Percentiles rank a stretch among this genome's conserved stretches.
These are phyloP conservation scores for Pseudoperonospora humuli DNA, from an alignment of 352 stramenopile genomes.

Conservation along the genomic window DNA sequence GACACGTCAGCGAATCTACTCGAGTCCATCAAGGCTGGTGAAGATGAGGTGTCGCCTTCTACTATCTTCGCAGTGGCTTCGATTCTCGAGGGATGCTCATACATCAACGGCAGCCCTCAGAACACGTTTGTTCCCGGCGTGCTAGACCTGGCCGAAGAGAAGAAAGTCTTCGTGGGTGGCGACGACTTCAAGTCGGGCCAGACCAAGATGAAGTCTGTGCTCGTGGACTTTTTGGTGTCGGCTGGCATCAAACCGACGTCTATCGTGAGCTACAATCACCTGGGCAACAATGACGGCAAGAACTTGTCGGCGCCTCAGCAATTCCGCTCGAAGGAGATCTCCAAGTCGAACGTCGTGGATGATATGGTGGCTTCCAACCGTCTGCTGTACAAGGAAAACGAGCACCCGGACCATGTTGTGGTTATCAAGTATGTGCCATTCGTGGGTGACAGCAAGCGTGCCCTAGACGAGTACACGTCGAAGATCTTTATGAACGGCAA, in stretches of 20 bases:
- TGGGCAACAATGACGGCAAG: conserved; percentile 99
- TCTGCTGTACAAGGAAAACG: conserved; percentile 96
- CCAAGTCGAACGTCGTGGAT: conserved; percentile 98
- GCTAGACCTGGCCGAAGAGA: conserved; percentile 90
- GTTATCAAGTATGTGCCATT: conserved; percentile 99
- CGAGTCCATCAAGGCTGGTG: conserved; percentile 91
- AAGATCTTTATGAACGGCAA: conserved; percentile 99
- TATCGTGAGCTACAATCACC: conserved; percentile 99
- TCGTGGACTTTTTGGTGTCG: conserved; percentile 99
- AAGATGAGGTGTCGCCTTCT: conserved; percentile 94
- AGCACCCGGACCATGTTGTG: conserved; percentile 99
- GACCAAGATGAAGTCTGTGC: conserved; percentile 99
- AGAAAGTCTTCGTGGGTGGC: conserved; percentile 95
- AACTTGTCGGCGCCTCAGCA: conserved; percentile 98
- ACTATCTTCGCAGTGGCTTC: conserved; percentile 97
- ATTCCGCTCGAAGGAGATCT: conserved; percentile 99
- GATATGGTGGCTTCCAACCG: conserved; percentile 97
- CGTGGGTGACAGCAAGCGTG: conserved; percentile 98
- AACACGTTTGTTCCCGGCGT: conserved; percentile 99
- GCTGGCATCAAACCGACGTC: conserved; percentile 98
- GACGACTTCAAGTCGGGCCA: conserved; percentile 99
- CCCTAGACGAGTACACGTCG: conserved; percentile 99
- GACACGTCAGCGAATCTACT: conserved; percentile 97
- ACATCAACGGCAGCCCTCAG: conserved; percentile 99
- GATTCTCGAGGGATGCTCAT: conserved; percentile 97